Base-by-base conservation (phyloP, 495 filamentous ascomycete species). In the Aspergillus ostianus region DNA sequence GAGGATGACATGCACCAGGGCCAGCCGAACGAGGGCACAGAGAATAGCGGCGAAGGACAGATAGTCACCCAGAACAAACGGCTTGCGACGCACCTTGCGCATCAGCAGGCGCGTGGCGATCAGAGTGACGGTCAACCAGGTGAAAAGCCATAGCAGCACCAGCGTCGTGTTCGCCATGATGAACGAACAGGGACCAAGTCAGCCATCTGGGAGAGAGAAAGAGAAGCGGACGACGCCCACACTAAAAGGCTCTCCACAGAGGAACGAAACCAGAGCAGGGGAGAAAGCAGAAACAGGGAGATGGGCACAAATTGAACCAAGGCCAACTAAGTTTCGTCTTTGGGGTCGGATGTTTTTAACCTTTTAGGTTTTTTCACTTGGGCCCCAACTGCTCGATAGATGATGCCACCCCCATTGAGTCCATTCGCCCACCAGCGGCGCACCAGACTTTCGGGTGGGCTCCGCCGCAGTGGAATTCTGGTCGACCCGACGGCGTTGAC, bases 1-100 rank as follows among this genome's bases (percentile, higher is more conserved):
- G 5, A 72, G 41, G 41, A 73, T 63, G 12, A 75, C 68, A 61
- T 67, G 62, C 50, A 69, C 67, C n/a, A 75, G 60, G n/a, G 67
- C 56, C 23, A 66, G 56, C 32, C 72, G 62, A 5, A 64, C 55
- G 0, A 71, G 15, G 13, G 64, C 59, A 58, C 65, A 72, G 51
- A 64, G 45, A 51, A 70, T 66, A 18, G 59, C 61, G 0, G 60
- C 61, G 49, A 71, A 61, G 21, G 71, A 67, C 21, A 72, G 56
- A 51, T 71, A 67, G 63, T 74, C 71, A 30, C 70, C 67, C 17
- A 59, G 26, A 30, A 67, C 55, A 21, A 67, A 70, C 13, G 55
- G 50, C 48, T 71, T 62, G 19, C 65, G 50, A 36, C 62, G 60
- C 32, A 58, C 21, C 57, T 65, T 68, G 17, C 64, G 61, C 63